phyloP scores from a whole-genome alignment of 495 filamentous ascomycete species.

The Penicillium antarcticum region DNA sequence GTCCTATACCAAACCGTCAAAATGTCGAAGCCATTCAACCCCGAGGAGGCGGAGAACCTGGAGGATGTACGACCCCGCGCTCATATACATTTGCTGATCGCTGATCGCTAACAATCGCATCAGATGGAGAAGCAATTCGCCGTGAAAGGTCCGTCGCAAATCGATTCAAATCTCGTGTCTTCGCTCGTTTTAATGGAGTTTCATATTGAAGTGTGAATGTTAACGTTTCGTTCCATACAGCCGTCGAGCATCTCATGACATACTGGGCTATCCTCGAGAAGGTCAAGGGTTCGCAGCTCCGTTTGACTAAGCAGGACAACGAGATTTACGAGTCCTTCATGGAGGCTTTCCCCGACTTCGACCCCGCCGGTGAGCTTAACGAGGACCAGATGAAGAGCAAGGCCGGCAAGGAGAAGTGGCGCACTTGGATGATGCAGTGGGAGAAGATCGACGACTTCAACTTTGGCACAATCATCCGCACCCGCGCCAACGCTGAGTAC shows the following conservation, averaged over 20 bases:
- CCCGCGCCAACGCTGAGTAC: slow-evolving; percentile 77
- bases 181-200: neutral
- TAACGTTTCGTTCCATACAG: slow-evolving; percentile 38
- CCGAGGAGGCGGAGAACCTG: slow-evolving; percentile 71
- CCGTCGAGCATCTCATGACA: slow-evolving; percentile 90
- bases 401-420: slow-evolving; percentile 91
- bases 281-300: slow-evolving; percentile 76
- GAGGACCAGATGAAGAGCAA: slow-evolving; percentile 99
- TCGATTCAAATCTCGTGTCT: neutral
- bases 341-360: slow-evolving; percentile 86
- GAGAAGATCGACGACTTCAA: slow-evolving; percentile 93
- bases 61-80: slow-evolving; percentile 56
- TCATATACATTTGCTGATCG: neutral
- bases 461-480: slow-evolving; percentile 89
- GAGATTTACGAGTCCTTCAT: slow-evolving; percentile 89
- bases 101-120: slow-evolving; percentile 22
- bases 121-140: slow-evolving; percentile 99
- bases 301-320: slow-evolving; percentile 89
- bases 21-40: slow-evolving; percentile 55
- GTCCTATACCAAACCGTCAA: slow-evolving; percentile 15
- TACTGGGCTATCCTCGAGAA: slow-evolving; percentile 96
- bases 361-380: slow-evolving; percentile 71
- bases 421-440: slow-evolving; percentile 90
- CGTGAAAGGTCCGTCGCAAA: slow-evolving; percentile 69
- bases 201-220: neutral